These are phyloP conservation scores for Brettanomyces sp. DNA, from an alignment of 805 yeast genomes.

Conservation along the genomic window DNA sequence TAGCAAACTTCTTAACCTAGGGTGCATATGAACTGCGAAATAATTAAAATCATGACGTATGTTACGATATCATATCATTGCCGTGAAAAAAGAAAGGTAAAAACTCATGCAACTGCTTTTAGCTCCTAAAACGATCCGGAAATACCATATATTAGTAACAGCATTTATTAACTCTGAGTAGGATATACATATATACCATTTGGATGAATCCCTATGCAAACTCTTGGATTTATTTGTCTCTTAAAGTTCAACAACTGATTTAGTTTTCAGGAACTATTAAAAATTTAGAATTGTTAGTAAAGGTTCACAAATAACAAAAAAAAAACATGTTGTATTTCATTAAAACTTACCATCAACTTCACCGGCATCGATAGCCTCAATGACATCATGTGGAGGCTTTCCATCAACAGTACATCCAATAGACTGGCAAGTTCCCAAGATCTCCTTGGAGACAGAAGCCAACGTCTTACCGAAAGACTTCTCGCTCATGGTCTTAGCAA, in stretches of 20 bases:
- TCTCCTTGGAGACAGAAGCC: slow-evolving; percentile 96
- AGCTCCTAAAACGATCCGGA: not conserved
- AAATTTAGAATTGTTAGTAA: slow-evolving; percentile 1
- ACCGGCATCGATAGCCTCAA: slow-evolving; percentile 97
- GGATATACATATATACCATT: not conserved
- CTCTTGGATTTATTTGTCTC: slow-evolving; percentile 10
- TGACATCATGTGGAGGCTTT: slow-evolving; percentile 98
- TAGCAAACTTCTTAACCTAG: slow-evolving; percentile 52
- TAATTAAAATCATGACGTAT: not conserved
- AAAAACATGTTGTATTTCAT: slow-evolving; percentile 20
- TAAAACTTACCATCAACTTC: slow-evolving; percentile 65
- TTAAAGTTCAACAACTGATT: slow-evolving; percentile 14
- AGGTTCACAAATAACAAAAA: not conserved
- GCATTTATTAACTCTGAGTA: not conserved
- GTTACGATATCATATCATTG: too few relatives aligned
- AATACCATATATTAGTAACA: not conserved
- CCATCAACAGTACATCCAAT: slow-evolving; percentile 99
- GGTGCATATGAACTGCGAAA: not conserved
- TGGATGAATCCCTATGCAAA: not conserved
- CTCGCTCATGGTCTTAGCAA: slow-evolving; percentile 95
- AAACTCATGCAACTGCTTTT: not conserved
- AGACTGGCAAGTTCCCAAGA: slow-evolving; percentile 99
- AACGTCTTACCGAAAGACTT: slow-evolving; percentile 97
- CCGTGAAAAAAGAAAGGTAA: too few relatives aligned
- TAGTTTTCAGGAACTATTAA: slow-evolving; percentile 60